Percentiles rank a stretch among this genome's conserved stretches.
These are phyloP conservation scores for Aureobasidium uvarum DNA, from an alignment of 2,329 filamentous ascomycete species.

Conservation along the genomic window DNA sequence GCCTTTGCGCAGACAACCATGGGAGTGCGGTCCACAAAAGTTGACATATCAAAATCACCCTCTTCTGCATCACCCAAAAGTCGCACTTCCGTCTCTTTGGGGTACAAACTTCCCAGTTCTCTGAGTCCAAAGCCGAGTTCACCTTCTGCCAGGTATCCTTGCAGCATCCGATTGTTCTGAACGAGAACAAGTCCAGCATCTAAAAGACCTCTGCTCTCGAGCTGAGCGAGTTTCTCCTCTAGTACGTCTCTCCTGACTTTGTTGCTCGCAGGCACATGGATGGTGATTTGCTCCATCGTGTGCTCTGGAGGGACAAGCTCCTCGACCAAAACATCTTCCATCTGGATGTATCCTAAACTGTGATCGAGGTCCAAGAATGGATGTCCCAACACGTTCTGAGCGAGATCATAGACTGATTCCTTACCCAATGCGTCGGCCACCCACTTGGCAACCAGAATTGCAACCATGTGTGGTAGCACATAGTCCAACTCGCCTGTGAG, in stretches of 20 bases:
- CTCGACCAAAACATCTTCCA: constrained; percentile 43
- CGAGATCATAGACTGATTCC: constrained; percentile 59
- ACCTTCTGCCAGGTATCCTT: constrained; percentile 56
- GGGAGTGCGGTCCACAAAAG: constrained; percentile 56
- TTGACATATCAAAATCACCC: constrained; percentile 46
- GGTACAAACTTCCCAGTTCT: constrained; percentile 40
- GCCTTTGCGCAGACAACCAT: constrained; percentile 52
- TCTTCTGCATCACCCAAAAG: constrained; percentile 42
- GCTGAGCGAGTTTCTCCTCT: constrained; percentile 47
- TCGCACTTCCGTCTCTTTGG: constrained; percentile 39
- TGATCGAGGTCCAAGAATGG: constrained; percentile 58
- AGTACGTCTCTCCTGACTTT: constrained; percentile 46
- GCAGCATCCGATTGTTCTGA: constrained; percentile 48
- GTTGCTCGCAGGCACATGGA: constrained; percentile 47
- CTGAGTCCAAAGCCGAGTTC: constrained; percentile 54
- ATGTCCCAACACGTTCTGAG: constrained; percentile 58
- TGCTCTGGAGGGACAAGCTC: constrained; percentile 53
- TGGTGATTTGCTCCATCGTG: constrained; percentile 58
- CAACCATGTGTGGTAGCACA: constrained; percentile 58
- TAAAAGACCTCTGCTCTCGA: constrained; percentile 54
- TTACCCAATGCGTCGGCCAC: constrained; percentile 54
- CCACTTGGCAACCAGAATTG: constrained; percentile 61
- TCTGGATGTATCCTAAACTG: constrained; percentile 46
- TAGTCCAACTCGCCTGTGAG: constrained; percentile 60
- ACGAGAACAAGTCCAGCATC: constrained; percentile 59